Base-by-base conservation (phyloP, 805 yeast genomes). In the Pichia manshurica region DNA sequence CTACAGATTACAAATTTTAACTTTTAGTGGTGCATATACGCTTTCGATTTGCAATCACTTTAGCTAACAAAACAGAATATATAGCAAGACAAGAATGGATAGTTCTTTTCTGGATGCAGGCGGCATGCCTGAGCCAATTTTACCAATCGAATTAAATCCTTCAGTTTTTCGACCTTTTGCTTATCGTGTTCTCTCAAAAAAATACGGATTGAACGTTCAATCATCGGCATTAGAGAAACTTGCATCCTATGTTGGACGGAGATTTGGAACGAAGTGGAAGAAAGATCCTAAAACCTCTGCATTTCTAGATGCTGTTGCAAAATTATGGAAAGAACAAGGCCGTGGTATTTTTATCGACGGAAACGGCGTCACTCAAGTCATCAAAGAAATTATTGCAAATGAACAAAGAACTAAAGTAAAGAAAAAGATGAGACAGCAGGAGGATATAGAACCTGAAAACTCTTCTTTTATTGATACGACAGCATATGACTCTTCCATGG, bases 121-220 rank as follows among this genome's bases (percentile, higher is more conserved):
- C 1, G 33, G 23, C 16, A 58, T 59, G 59, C 55, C 52, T 13
- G 57, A 62, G 20, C 74, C 74, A 5, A 71, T 70, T 5, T 73
- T 90, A 12, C 97, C 97, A 0, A 81, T 87, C 2, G 74, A 75
- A 48, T 77, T 91, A 2, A 85, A 81, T 45, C 87, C 96, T 0
- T 78, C 91, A 0, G 86, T 86, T 58, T 69, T 93, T 39, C 76
- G 99, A 39, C 99, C 99, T 1, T 68, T 91, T 42, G 97, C 97
- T 0, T 93, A 90, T 63, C 72, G 99, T 36, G 78, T 91, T 1
- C 65, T 93, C 8, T 87, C 98, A 4, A 91, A 89, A 65, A 93
- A 91, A 61, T 91, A 88, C 62, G 96, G 97, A 0, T 74, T 93
- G 25, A 89, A 89, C 63, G 77, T 93, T 53, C 88, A 91, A 58